Percentiles rank a stretch among this genome's conserved stretches.
phyloP scores from a whole-genome alignment of 306 rosid species.

The Benincasa hispida region DNA sequence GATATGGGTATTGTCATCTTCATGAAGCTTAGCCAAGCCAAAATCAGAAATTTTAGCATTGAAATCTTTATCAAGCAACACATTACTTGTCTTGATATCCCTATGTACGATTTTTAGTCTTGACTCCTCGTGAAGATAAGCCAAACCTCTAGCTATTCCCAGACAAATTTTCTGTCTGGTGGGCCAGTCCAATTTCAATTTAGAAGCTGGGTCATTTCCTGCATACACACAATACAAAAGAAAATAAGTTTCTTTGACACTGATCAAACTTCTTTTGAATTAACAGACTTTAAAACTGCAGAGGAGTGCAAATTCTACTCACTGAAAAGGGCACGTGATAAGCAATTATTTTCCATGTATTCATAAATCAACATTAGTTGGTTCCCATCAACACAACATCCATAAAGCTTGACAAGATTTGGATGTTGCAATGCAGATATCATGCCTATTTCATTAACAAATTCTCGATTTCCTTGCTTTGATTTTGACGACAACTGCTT shows the following conservation, averaged over 20 bases:
- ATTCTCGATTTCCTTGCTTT: conserved; percentile 95
- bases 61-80: conserved; percentile 74
- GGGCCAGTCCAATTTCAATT: conserved; percentile 56
- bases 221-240: conserved; percentile 4
- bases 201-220: conserved; percentile 45
- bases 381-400: conserved; percentile 89
- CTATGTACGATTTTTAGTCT: conserved; percentile 74
- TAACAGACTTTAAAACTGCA: not conserved
- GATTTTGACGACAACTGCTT: conserved; percentile 91
- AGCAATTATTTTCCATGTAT: conserved; percentile 90
- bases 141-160: conserved; percentile 85
- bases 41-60: conserved; percentile 88
- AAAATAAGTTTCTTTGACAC: not conserved
- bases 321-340: conserved; percentile 86
- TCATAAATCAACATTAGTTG: conserved; percentile 72
- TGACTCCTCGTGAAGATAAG: conserved; percentile 83
- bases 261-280: not conserved
- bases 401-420: conserved; percentile 86
- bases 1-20: conserved; percentile 75
- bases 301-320: conserved; percentile 5
- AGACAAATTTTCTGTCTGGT: conserved; percentile 80
- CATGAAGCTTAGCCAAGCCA: conserved; percentile 90
- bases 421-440: conserved; percentile 88
- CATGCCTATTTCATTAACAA: conserved; percentile 88
- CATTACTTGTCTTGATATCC: conserved; percentile 94